Evolutionary conservation across 2,329 filamentous ascomycete genomes (phyloP).

Genomic region (Cladophialophora chaetospira): DNA sequence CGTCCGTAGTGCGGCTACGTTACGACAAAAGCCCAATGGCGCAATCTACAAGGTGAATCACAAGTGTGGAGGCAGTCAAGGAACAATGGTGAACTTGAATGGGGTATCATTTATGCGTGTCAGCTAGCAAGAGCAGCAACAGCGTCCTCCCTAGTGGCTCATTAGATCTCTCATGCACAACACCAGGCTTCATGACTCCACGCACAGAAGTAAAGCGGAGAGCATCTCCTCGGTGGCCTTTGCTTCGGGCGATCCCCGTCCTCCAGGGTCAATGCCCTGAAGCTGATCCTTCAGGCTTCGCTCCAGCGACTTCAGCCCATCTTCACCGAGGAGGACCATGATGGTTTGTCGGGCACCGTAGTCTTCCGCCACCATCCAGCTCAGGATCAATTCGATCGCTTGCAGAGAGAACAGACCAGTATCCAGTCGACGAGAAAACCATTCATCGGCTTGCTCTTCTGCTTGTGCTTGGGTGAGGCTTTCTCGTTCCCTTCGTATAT

Average conservation of each 20-base stretch:
- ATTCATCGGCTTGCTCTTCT: conserved; percentile 67
- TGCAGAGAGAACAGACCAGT: conserved; percentile 83
- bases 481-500: conserved; percentile 64
- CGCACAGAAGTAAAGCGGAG: conserved; percentile 57
- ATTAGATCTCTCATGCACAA: conserved; percentile 14
- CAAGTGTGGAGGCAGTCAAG: neutral
- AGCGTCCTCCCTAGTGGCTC: conserved; percentile 12
- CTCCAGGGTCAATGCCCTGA: conserved; percentile 57
- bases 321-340: conserved; percentile 63
- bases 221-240: conserved; percentile 65
- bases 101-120: conserved; percentile 17
- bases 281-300: conserved; percentile 70
- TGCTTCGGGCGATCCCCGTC: conserved; percentile 56
- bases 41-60: neutral
- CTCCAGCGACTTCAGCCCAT: conserved; percentile 62
- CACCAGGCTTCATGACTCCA: conserved; percentile 34
- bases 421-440: conserved; percentile 74
- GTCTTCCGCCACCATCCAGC: conserved; percentile 92
- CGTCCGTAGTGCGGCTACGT: neutral
- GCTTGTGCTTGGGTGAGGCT: conserved; percentile 59
- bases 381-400: conserved; percentile 78
- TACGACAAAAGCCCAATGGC: too few species aligned
- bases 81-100: neutral
- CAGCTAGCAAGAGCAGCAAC: conserved; percentile 14
- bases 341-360: conserved; percentile 70